Conservation (phyloP, 495 filamentous ascomycete genomes). For the Tuber magnatum region DNA sequence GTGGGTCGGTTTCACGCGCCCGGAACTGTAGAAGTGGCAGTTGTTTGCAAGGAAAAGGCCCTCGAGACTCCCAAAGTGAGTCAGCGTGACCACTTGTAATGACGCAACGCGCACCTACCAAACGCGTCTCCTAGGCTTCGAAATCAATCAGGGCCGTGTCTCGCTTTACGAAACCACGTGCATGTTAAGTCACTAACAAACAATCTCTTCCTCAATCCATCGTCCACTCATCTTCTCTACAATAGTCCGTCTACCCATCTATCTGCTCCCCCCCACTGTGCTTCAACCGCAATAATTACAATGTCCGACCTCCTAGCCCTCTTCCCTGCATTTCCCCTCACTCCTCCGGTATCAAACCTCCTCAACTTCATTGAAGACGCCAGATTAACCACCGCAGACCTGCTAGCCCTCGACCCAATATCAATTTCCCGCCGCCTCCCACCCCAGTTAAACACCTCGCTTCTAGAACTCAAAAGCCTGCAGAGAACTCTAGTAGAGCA, state of each 20-base stretch:
- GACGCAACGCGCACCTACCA: background rate
- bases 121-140: background rate
- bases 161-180: background rate
- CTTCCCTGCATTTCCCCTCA: constrained; percentile 68
- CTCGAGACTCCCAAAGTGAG: background rate
- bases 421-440: constrained; percentile 63
- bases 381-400: constrained; percentile 68
- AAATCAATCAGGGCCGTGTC: background rate
- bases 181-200: background rate
- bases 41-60: background rate
- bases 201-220: background rate
- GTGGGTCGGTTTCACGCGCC: too few relatives aligned
- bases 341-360: constrained; percentile 61
- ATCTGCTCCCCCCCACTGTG: background rate
- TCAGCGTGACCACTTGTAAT: background rate
- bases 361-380: constrained; percentile 71
- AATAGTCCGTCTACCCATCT: background rate
- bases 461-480: constrained; percentile 69
- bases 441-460: constrained; percentile 24
- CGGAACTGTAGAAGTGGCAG: background rate
- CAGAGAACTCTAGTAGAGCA: constrained; percentile 53
- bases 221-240: background rate
- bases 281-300: background rate
- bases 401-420: constrained; percentile 72
- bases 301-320: constrained; percentile 86